Base-by-base conservation (phyloP, 225 moss, liverwort and hornwort genomes). In the Bryum argenteum region DNA sequence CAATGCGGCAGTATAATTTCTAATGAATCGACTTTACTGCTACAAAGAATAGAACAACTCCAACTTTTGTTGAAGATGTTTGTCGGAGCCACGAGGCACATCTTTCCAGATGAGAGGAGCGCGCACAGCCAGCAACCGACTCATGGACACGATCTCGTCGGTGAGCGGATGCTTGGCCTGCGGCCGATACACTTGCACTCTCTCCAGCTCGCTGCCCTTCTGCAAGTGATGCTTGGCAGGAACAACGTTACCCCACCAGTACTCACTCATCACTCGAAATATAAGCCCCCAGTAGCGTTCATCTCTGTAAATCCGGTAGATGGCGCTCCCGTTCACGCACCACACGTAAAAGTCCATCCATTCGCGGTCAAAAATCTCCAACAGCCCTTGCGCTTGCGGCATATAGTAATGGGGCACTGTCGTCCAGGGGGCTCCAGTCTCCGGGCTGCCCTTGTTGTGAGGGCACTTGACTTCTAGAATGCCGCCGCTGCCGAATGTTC, bases 281-380 rank as follows among this genome's bases (percentile, higher is more conserved):
- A 97, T 92, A 22, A 92, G 73, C 6, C 87, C 88, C 97, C 97
- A 97, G 28, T 97, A 97, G 19, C 44, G 80, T 43, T 83, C 86
- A 40, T 97, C 85, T 15, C 97, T 75, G 38, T 86, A 86, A 37
- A 97, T 92, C 64, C 94, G 79, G 65, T 87, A 94, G n/a, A 97
- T 84, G 48, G 86, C 83, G 79, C 94, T 93, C 50, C 94, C 97
- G 11, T 77, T 89, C 39, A 80, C 11, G 19, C 91, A 94, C 94
- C 94, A 97, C 22, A 97, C 94, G 15, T 92, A 97, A 45, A 97
- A 94, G 71, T 97, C 94, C 94, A 97, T 88, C 78, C 84, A 81
- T 24, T 92, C 85, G 5, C 94, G 57, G 19, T 89, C 97, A 21
- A 94, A 94, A 75, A 97, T 92, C 58, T 97, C 97, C 23, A 97